Conservation (phyloP, 768 basidiomycete genomes). For the Boletellus sp. region DNA sequence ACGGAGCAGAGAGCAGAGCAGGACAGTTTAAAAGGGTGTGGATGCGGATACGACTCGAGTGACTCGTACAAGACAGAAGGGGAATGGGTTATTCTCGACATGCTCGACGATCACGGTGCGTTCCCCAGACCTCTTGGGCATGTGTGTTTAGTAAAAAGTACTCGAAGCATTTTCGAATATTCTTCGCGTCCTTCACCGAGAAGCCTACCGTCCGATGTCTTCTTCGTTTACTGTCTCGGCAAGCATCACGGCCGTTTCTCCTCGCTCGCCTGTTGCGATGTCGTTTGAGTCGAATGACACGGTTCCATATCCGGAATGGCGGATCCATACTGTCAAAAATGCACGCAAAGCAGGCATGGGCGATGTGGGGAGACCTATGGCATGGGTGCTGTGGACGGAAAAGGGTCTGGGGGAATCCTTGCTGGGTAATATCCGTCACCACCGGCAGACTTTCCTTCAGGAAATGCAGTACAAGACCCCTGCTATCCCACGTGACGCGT, state of each 20-base stretch:
- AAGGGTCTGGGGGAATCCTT: conserved; percentile 16
- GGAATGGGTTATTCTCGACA: conserved; percentile 53
- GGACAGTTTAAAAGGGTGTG: background rate
- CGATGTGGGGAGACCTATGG: conserved; percentile 52
- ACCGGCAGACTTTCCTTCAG: conserved; percentile 21
- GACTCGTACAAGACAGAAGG: conserved; percentile 22
- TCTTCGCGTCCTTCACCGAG: conserved; percentile 51
- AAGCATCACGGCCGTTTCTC: conserved; percentile 59
- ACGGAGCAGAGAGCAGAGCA: conserved; percentile 4
- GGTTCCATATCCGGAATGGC: conserved; percentile 68
- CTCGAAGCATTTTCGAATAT: conserved; percentile 44
- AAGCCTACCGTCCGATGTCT: conserved; percentile 30
- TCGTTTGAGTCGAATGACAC: conserved; percentile 33
- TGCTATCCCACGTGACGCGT: background rate
- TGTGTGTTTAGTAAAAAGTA: background rate
- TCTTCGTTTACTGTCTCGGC: conserved; percentile 42
- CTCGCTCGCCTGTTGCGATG: conserved; percentile 7
- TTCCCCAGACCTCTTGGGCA: background rate
- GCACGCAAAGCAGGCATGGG: conserved; percentile 59
- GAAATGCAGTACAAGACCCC: conserved; percentile 23
- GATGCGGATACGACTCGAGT: conserved; percentile 1
- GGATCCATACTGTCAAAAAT: conserved; percentile 43
- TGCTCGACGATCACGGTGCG: conserved; percentile 45
- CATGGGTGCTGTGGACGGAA: conserved; percentile 40
- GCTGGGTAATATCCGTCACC: conserved; percentile 19